Evolutionary conservation across 257 asterid genomes (phyloP).

Genomic region (Forsythia viridissima): DNA sequence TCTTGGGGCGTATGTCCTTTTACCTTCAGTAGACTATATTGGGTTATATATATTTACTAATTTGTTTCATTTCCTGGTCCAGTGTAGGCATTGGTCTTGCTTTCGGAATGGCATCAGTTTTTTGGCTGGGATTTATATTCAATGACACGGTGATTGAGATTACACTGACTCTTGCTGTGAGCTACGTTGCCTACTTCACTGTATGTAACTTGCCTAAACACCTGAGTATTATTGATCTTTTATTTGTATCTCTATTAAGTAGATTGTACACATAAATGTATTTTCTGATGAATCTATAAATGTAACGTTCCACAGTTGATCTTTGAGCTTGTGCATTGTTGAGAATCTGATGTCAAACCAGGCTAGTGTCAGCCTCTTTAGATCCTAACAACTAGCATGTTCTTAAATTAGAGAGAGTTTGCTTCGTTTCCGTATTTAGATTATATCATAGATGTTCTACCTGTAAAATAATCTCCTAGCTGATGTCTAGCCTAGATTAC

Average conservation of each 20-base stretch:
- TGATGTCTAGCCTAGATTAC: not conserved
- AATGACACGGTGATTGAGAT: constrained; percentile 96
- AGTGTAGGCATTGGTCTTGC: constrained; percentile 88
- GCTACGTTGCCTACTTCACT: constrained; percentile 92
- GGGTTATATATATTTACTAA: constrained; percentile 27
- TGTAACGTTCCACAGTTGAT: not conserved
- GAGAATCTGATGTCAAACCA: not conserved
- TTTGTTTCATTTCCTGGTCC: constrained; percentile 35
- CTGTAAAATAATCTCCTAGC: not conserved
- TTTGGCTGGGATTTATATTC: constrained; percentile 97
- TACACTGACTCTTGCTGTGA: constrained; percentile 86
- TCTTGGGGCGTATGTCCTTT: constrained; percentile 89
- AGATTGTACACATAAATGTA: not conserved
- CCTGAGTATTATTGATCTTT: constrained; percentile 16
- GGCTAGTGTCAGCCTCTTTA: not conserved
- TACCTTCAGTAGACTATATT: constrained; percentile 24
- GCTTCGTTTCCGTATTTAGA: not conserved
- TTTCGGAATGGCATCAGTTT: constrained; percentile 80
- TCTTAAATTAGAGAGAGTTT: not conserved
- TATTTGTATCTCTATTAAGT: not conserved
- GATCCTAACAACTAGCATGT: not conserved
- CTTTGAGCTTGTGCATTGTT: not conserved
- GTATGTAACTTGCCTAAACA: constrained; percentile 48
- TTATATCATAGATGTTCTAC: not conserved
- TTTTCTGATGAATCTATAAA: constrained; percentile 1